These are phyloP conservation scores for Zopfochytrium polystomum DNA, from an alignment of 371 early-diverging fungal species.

Conservation along the genomic window DNA sequence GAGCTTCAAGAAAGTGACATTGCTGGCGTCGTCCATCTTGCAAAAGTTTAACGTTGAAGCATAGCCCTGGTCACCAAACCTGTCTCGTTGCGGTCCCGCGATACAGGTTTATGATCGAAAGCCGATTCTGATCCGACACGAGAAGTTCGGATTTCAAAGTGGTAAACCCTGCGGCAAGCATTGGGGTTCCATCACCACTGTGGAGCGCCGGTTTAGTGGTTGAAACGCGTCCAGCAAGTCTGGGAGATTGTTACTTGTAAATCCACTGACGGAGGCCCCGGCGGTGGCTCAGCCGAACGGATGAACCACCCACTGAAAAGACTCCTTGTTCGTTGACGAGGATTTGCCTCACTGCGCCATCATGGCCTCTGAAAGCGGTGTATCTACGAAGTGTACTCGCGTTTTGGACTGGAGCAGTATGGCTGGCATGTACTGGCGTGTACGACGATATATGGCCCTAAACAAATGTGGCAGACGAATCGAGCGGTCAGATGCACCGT, in stretches of 20 bases:
- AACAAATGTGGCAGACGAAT: neutral
- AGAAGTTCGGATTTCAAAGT: constrained; percentile 64
- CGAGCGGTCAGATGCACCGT: neutral
- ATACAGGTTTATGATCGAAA: constrained; percentile 63
- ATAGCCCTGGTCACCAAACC: constrained; percentile 33
- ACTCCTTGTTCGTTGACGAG: constrained; percentile 64
- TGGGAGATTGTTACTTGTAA: constrained; percentile 44
- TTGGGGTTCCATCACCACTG: constrained; percentile 19
- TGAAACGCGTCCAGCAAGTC: neutral
- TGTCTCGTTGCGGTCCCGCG: constrained; percentile 61
- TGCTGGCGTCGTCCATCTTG: constrained; percentile 48
- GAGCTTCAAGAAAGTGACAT: constrained; percentile 68
- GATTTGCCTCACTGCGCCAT: constrained; percentile 64
- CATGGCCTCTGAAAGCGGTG: constrained; percentile 65
- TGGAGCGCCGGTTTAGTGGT: constrained; percentile 21
- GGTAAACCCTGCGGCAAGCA: constrained; percentile 63
- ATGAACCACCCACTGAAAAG: constrained; percentile 63
- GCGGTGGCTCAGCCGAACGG: constrained; percentile 63
- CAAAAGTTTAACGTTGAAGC: constrained; percentile 6
- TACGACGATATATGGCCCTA: neutral
- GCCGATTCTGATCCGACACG: constrained; percentile 61
- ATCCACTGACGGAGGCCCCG: constrained; percentile 71
- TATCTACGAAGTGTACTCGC: neutral
- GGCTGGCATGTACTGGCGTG: constrained; percentile 1
- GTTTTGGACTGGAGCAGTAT: neutral